Base-by-base conservation (phyloP, 73 alveolate species). In the Paramecium tetraurelia region DNA sequence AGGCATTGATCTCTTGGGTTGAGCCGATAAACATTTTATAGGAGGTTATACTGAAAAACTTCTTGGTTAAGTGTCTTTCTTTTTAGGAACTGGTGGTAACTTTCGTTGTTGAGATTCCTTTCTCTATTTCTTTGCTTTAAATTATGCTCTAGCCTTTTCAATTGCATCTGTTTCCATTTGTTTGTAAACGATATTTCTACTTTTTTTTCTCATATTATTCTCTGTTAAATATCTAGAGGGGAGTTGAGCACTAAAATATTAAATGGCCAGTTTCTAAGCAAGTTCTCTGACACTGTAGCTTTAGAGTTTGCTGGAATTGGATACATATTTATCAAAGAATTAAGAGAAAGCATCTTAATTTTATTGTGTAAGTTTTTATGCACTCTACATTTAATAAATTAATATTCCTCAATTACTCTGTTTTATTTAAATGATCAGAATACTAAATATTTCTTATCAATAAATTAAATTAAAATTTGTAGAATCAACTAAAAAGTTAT, bases 311-410 rank as follows among this genome's bases (percentile, higher is more conserved):
- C 27, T 10, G 10, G 84, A 63, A 16, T 18, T 16, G 2, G 84
- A 63, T 27, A 63, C 12, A 33, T 63, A 63, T 63, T 63, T 63
- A 63, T 63, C 84, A 63, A 63, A 63, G 44, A 63, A 63, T 63
- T 63, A 63, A 27, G 84, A 63, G 46, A 63, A 63, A 12, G 84
- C 84, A 63, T 63, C 84, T 63, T 63, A 63, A 63, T 63, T 63
- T 63, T 63, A 63, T 27, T 27, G 12, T 27, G 84, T 63, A 21
- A 63, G 84, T 63, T 63, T 63, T 63, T 63, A 63, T 12, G 44
- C 84, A 63, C 24, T 63, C 24, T 6, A n/a, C 84, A 63, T 63
- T 63, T 63, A 22, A 53, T 53, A 53, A 18, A 53, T 53, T 53
- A 53, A 53, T 53, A 53, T 53, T 53, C 69, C 14, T 53, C 69